These are phyloP conservation scores for Entophlyctis luteolus DNA, from an alignment of 192 early-diverging fungal species.

Conservation along the genomic window DNA sequence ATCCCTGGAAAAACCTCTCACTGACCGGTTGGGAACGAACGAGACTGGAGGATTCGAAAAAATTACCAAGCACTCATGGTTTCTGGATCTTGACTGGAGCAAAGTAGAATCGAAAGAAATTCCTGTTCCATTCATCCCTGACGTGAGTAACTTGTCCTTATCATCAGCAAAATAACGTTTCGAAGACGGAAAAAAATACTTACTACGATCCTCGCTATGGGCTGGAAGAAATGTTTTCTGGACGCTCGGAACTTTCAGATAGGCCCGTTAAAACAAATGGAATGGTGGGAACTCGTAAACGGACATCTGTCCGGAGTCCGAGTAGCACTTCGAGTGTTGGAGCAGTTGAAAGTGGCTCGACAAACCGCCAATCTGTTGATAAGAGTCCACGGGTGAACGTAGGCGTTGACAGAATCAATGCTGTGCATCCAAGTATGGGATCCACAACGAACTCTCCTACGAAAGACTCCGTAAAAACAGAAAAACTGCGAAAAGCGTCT, in stretches of 20 bases:
- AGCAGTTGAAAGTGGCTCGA: too few relatives aligned
- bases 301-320: too few relatives aligned
- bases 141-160: slow-evolving; percentile 50
- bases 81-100: slow-evolving; percentile 74
- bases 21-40: slow-evolving; percentile 69
- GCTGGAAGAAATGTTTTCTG: slow-evolving; percentile 26
- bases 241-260: slow-evolving; percentile 14
- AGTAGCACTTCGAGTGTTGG: too few relatives aligned
- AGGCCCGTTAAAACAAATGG: slow-evolving; percentile 12
- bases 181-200: slow-evolving; percentile 16
- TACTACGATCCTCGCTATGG: slow-evolving; percentile 22
- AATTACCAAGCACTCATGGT: slow-evolving; percentile 76
- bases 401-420: too few relatives aligned
- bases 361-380: too few relatives aligned
- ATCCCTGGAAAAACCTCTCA: slow-evolving; percentile 20
- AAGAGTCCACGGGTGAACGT: too few relatives aligned
- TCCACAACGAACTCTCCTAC: too few relatives aligned
- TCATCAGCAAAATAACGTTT: neutral
- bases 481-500: too few relatives aligned
- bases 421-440: too few relatives aligned
- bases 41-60: slow-evolving; percentile 65
- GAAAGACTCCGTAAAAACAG: too few relatives aligned
- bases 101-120: slow-evolving; percentile 66
- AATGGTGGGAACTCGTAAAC: slow-evolving; percentile 2
- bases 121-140: slow-evolving; percentile 79